Evolutionary conservation across 306 rosid genomes (phyloP).

Genomic region (Acacia crassicarpa): DNA sequence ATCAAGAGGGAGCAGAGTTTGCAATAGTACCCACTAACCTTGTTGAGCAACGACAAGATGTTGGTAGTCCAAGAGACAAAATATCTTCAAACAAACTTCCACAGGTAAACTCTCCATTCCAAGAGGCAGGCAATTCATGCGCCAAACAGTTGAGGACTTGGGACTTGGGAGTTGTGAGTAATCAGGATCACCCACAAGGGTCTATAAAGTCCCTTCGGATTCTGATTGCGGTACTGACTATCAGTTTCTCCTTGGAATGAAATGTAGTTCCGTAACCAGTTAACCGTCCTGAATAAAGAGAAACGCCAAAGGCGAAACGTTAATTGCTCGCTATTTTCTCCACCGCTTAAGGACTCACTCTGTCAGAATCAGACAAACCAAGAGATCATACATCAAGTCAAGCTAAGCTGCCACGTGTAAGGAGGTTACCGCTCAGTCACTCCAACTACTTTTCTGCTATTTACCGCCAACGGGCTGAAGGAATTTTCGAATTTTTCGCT

Average conservation of each 20-base stretch:
- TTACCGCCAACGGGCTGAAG: neutral
- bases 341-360: neutral
- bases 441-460: neutral
- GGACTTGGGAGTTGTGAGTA: neutral
- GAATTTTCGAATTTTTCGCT: neutral
- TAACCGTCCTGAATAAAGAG: neutral
- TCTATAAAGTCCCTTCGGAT: neutral
- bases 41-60: conserved; percentile 58
- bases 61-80: conserved; percentile 60
- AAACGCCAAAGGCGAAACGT: neutral
- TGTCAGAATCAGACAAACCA: neutral
- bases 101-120: conserved; percentile 60
- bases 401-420: neutral
- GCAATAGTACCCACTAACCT: conserved; percentile 39
- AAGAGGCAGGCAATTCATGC: conserved; percentile 8
- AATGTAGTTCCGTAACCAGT: conserved; percentile 6
- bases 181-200: neutral
- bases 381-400: neutral
- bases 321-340: neutral
- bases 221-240: neutral
- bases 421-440: neutral
- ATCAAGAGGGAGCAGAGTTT: neutral
- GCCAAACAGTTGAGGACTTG: neutral
- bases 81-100: conserved; percentile 56
- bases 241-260: neutral